phyloP scores from a whole-genome alignment of 2,329 filamentous ascomycete species.

The Diaporthe longicolla region DNA sequence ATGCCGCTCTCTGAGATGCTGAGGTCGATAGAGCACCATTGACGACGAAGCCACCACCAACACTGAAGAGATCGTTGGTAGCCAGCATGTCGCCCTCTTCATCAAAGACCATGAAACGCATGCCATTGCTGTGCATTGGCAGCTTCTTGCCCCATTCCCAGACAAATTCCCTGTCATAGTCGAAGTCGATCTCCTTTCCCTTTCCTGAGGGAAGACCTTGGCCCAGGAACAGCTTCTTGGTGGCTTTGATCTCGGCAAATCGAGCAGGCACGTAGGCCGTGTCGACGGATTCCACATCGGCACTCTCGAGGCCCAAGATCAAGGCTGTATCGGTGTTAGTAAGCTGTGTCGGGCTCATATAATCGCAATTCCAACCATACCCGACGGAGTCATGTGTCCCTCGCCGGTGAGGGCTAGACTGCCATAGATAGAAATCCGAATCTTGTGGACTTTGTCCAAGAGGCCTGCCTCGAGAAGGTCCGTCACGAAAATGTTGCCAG shows the following conservation, averaged over 20 bases:
- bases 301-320: conserved; percentile 64
- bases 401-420: conserved; percentile 66
- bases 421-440: conserved; percentile 64
- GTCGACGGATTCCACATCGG: conserved; percentile 64
- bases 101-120: conserved; percentile 66
- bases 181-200: conserved; percentile 62
- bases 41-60: conserved; percentile 67
- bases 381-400: conserved; percentile 65
- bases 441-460: conserved; percentile 60
- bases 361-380: neutral
- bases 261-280: conserved; percentile 62
- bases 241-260: conserved; percentile 61
- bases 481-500: conserved; percentile 65
- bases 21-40: conserved; percentile 63
- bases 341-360: neutral
- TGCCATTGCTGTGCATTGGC: conserved; percentile 66
- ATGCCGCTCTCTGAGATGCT: conserved; percentile 33
- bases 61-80: conserved; percentile 66
- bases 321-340: conserved; percentile 50
- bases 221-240: conserved; percentile 60
- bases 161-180: conserved; percentile 63
- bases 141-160: conserved; percentile 68
- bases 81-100: conserved; percentile 61
- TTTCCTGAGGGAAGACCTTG: conserved; percentile 56
- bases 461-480: conserved; percentile 62